Evolutionary conservation across 2,329 filamentous ascomycete genomes (phyloP).

Genomic region (Ceratocystiopsis minuta): DNA sequence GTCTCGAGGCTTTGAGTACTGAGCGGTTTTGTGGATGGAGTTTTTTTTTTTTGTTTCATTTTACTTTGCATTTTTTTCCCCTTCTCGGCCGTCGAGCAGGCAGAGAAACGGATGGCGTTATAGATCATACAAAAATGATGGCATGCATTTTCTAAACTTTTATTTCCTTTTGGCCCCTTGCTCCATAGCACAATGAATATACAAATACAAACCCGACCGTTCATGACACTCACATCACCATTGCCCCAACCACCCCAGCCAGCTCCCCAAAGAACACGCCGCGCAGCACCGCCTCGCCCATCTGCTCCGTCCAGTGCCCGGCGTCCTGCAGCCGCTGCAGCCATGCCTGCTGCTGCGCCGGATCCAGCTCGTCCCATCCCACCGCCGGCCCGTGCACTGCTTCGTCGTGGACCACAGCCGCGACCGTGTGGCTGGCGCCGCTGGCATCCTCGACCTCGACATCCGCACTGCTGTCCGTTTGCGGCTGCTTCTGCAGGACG

Average conservation of each 20-base stretch:
- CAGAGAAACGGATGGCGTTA: too few species aligned
- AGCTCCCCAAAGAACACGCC: conserved; percentile 63
- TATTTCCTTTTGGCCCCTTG: too few species aligned
- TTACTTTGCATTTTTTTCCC: not conserved
- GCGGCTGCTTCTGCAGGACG: conserved; percentile 2
- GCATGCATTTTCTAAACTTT: too few species aligned
- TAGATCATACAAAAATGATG: too few species aligned
- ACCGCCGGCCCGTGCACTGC: conserved; percentile 30
- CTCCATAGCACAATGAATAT: too few species aligned
- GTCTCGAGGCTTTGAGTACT: not conserved
- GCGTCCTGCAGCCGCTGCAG: conserved; percentile 48
- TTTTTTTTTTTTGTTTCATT: not conserved
- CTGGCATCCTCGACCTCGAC: conserved; percentile 7
- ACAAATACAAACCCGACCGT: too few species aligned
- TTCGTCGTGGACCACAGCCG: conserved; percentile 27
- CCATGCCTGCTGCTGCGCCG: conserved; percentile 48
- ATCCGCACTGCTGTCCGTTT: too few species aligned
- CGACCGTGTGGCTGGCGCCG: conserved; percentile 9
- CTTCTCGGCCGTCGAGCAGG: too few species aligned
- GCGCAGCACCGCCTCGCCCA: conserved; percentile 60
- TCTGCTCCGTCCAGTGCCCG: conserved; percentile 61
- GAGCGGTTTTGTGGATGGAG: too few species aligned
- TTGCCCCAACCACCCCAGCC: conserved; percentile 40
- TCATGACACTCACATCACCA: conserved; percentile 14
- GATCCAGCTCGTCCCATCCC: conserved; percentile 51